These are phyloP conservation scores for Chlamydomonas eustigma DNA, from an alignment of 139 green algal genomes.

Conservation along the genomic window DNA sequence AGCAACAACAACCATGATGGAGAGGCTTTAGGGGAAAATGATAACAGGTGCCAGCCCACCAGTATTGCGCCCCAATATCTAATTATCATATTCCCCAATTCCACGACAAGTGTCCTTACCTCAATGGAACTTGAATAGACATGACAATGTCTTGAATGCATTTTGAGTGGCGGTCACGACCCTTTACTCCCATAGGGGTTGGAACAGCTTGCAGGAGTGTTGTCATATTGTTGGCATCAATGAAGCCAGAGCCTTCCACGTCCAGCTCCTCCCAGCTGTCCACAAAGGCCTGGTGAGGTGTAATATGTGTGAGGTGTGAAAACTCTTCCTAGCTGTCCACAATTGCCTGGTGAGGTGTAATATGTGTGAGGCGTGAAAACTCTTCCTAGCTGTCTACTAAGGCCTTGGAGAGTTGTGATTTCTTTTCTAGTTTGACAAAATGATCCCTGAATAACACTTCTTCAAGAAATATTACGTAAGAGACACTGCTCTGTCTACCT, in stretches of 20 bases:
- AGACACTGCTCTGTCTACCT: background rate
- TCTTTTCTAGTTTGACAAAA: background rate
- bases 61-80: background rate
- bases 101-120: background rate
- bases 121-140: conserved; percentile 41
- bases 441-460: background rate
- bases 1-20: background rate
- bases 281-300: background rate
- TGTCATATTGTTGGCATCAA: conserved; percentile 36
- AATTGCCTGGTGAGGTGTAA: background rate
- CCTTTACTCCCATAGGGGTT: conserved; percentile 23
- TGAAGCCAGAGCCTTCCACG: conserved; percentile 44
- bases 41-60: background rate
- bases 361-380: background rate
- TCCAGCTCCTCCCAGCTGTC: conserved; percentile 54
- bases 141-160: conserved; percentile 42
- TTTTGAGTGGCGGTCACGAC: background rate
- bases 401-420: background rate
- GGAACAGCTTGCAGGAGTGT: background rate
- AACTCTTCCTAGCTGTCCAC: conserved; percentile 39
- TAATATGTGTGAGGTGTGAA: background rate
- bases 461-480: background rate
- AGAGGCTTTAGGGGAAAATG: background rate
- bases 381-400: conserved; percentile 41
- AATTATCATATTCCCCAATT: background rate